Evolutionary conservation across 371 early-diverging fungal genomes (phyloP).

Genomic region (Rhizopus stolonifer): DNA sequence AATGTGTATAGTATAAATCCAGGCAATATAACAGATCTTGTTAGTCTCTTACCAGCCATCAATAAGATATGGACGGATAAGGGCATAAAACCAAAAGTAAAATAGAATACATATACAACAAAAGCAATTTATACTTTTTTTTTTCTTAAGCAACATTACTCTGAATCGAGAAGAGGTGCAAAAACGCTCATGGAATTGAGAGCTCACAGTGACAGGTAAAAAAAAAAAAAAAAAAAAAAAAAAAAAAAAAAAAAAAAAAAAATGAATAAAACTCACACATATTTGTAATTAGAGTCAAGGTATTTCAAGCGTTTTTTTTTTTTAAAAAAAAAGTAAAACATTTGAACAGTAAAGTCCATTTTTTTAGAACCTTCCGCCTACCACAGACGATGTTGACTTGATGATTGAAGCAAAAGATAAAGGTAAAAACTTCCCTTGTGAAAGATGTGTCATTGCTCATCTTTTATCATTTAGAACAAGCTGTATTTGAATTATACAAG

Average conservation of each 20-base stretch:
- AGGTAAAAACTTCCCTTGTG: too few relatives aligned
- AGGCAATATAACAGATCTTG: slow-evolving; percentile 25
- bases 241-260: background rate
- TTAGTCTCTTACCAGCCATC: slow-evolving; percentile 31
- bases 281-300: background rate
- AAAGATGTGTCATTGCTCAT: too few relatives aligned
- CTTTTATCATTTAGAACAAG: slow-evolving; percentile 55
- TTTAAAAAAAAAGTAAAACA: background rate
- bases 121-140: background rate
- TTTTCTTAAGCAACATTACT: slow-evolving; percentile 46
- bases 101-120: background rate
- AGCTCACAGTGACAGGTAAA: slow-evolving; percentile 44
- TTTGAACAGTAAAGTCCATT: too few relatives aligned
- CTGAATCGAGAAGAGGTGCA: slow-evolving; percentile 45
- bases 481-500: slow-evolving; percentile 47
- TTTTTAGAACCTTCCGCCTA: slow-evolving; percentile 41
- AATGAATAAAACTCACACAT: background rate
- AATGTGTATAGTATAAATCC: slow-evolving; percentile 33
- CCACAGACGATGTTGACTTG: slow-evolving; percentile 48
- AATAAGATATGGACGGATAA: slow-evolving; percentile 40
- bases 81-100: slow-evolving; percentile 49
- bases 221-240: background rate
- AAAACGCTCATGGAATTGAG: slow-evolving; percentile 34
- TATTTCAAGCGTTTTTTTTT: background rate
- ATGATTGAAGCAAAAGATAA: slow-evolving; percentile 62